phyloP scores from a whole-genome alignment of 371 early-diverging fungal genomes.

The Mortierella sp. region DNA sequence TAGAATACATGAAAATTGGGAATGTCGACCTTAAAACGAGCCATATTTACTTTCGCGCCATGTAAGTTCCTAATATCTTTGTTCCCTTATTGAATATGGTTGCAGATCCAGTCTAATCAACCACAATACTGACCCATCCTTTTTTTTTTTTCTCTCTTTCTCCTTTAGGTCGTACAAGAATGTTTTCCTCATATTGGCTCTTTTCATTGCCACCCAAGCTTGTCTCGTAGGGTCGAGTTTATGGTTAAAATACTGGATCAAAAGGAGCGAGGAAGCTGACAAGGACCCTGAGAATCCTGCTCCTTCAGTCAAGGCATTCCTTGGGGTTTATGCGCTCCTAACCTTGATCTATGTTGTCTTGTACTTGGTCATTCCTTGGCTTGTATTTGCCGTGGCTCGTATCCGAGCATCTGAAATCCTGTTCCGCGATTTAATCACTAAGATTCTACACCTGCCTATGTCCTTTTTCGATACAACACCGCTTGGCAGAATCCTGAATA shows the following conservation, averaged over 20 bases:
- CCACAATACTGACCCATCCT: not conserved
- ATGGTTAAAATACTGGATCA: constrained; percentile 50
- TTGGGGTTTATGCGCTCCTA: constrained; percentile 31
- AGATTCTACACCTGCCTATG: constrained; percentile 70
- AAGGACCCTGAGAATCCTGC: not conserved
- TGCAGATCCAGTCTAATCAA: not conserved
- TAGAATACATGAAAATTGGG: constrained; percentile 31
- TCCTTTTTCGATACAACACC: constrained; percentile 89
- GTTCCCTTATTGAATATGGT: not conserved
- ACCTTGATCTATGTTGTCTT: constrained; percentile 30
- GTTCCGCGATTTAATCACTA: constrained; percentile 59
- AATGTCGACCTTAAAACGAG: constrained; percentile 11
- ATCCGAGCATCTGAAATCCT: constrained; percentile 58
- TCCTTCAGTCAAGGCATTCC: constrained; percentile 14
- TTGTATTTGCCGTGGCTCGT: constrained; percentile 59
- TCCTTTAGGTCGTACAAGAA: constrained; percentile 11
- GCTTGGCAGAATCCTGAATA: constrained; percentile 83
- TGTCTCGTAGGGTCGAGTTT: constrained; percentile 31
- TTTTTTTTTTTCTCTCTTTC: not conserved
- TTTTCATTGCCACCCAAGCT: constrained; percentile 26
- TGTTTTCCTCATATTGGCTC: not conserved
- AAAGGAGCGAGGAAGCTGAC: constrained; percentile 11
- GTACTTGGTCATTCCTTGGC: constrained; percentile 28
- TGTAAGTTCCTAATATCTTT: constrained; percentile 23
- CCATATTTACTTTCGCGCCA: constrained; percentile 14